Evolutionary conservation across 331 rosid genomes (phyloP), one percentile per base, ranked within the genome.

Genomic region (Quercus lobata): DNA sequence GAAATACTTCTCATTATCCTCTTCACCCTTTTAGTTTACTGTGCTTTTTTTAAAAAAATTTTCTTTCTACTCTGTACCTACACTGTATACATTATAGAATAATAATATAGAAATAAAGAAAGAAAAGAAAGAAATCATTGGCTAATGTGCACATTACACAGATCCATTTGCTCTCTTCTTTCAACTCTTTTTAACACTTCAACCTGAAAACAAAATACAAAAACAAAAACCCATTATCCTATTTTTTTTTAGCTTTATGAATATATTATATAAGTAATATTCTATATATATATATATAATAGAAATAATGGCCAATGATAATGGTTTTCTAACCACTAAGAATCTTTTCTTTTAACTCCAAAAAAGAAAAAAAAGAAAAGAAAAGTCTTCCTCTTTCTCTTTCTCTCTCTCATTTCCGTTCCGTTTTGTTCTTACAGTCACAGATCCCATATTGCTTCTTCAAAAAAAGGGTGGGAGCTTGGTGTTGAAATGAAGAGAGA

Each of bases 181-280:
- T 30, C 18, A 15, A 57, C 11, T 57, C 78, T 78, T 6, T 73
- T 60, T 35, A 65, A 88, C 92, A 87, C 86, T 83, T 73, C 84
- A 78, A 88, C 88, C 84, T 74, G 69, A 84, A 91, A 76, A 76
- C 85, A 87, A 66, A 85, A 80, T 75, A 83, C 89, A 58, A 44
- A 81, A 72, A 81, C 29, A 41, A 49, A 49, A 49, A 49, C 78
- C 58, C 84, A 83, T 57, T 80, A 72, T 82, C 84, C 61, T 78
- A 11, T 84, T 77, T 85, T 71, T 29, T 80, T 63, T 8, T 29
- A 79, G 16, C 25, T 12, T 41, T 41, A 41, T 41, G 49, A 41
- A 41, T 41, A 41, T 41, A 41, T 41, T 41, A 41, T 41, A 41
- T 2, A 9, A 41, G 1, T 41, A 41, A 12, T 8, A 76, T 76